phyloP scores from a whole-genome alignment of 306 rosid genomes.

The Astragalus membranaceus region DNA sequence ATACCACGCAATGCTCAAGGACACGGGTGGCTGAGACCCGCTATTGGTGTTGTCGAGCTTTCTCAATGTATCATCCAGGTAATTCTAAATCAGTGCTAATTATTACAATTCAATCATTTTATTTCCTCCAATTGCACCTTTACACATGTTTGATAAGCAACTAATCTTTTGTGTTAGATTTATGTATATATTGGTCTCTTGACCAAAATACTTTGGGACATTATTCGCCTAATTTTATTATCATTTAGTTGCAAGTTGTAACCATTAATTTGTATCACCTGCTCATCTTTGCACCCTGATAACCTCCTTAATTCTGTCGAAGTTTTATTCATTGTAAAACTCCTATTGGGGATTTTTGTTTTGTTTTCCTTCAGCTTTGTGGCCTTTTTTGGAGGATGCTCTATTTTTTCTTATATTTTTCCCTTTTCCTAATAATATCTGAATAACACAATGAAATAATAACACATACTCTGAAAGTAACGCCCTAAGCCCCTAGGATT shows the following conservation, averaged over 20 bases:
- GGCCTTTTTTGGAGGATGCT: not conserved
- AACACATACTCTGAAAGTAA: not conserved
- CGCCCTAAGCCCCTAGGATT: not conserved
- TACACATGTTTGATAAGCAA: not conserved
- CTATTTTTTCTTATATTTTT: not conserved
- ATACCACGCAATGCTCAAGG: conserved; percentile 93
- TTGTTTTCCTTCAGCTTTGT: not conserved
- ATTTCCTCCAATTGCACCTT: not conserved
- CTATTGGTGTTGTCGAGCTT: conserved; percentile 92
- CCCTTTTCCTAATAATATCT: not conserved
- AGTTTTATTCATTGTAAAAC: not conserved
- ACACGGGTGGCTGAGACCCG: conserved; percentile 98
- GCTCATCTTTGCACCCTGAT: not conserved
- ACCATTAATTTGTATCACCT: not conserved
- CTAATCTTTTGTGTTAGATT: not conserved
- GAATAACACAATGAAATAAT: not conserved
- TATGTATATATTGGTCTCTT: conserved; percentile 6
- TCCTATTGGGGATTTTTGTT: not conserved
- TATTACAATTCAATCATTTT: not conserved
- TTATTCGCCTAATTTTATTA: not conserved
- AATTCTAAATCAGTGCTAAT: conserved; percentile 13
- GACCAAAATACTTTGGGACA: not conserved
- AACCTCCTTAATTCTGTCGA: not conserved
- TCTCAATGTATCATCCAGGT: conserved; percentile 98
- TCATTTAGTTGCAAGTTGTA: not conserved